Base-by-base conservation (phyloP, 2,329 filamentous ascomycete genomes). In the Ophiostoma triangulosporum region DNA sequence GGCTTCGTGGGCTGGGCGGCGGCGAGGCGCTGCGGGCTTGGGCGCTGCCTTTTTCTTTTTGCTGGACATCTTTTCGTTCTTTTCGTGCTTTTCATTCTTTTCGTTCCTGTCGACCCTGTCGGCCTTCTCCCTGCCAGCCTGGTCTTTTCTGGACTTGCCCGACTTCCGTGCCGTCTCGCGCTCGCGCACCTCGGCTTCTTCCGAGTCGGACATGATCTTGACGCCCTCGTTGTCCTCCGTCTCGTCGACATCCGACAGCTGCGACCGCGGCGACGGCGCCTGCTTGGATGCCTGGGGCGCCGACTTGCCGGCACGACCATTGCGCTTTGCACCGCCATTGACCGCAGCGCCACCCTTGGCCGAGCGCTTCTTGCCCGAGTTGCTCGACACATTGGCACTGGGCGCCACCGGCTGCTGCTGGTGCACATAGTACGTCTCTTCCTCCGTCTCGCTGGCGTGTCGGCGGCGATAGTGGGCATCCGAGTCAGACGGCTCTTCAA, bases 311-410 rank as follows among this genome's bases (percentile, higher is more conserved):
- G 22, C 15, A 38, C 33, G 32, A 20, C 48, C 43, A 15, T 26
- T 17, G 15, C 6, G 33, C 40, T 31, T 49, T 17, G 49, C 1
- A 43, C 32, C 26, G n/a, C 8, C 43, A 6, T 9, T 22, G 0
- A 29, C 8, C 4, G 20, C 14, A 1, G 29, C 8, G 1, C 3
- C 8, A 1, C 8, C 8, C 17, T 50, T 52, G 1, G 35, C 36
- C 3, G 43, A 40, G 1, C 33, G 46, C 17, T 55, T 55, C 17
- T 55, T 55, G 24, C 50, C 24, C 3, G 31, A 26, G 29, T 55
- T 52, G 46, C 45, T 52, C 1, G 31, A 12, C 12, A 43, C 43
- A 32, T 17, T 38, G n/a, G n/a, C n/a, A n/a, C n/a, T n/a, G n/a
- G n/a, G n/a, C n/a, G n/a, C n/a, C n/a, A n/a, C n/a, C 1, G 31